Base-by-base conservation (phyloP, 768 basidiomycete genomes). In the Pulveroboletus ravenelii region DNA sequence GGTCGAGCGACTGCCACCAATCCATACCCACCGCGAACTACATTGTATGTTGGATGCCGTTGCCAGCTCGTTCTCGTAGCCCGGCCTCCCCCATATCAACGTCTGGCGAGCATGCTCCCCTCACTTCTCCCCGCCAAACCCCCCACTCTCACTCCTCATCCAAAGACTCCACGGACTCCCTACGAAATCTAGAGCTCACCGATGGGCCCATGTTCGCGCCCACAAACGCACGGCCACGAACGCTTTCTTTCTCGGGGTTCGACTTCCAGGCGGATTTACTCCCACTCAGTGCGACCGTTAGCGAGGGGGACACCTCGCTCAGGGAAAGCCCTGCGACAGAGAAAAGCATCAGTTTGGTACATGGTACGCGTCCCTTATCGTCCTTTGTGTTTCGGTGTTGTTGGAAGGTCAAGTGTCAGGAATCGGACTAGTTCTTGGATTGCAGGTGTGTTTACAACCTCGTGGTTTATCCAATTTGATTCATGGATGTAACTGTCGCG, bases 371-470 rank as follows among this genome's bases (percentile, higher is more conserved):
- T 42, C n/a, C 1, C 45, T 39, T 17, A 6, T 52, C 23, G 17
- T 27, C 47, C 12, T 50, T 18, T 20, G 17, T 29, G 35, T 45
- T 38, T 34, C 31, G 25, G 48, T 44, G 20, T 44, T 45, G 39
- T 50, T 45, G 47, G 37, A 62, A 30, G 46, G 37, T 48, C 47
- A 40, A 32, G 32, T 20, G 32, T 30, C 56, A 91, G 92, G 88
- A n/a, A 80, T 95, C 57, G 92, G 88, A 27, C 72, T 96, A 38
- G 79, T 93, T 54, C 83, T 89, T 15, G 91, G 93, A 7, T 68
- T 81, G 58, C 92, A 94, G 76, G 87, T 86, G 45, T 41, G 47
- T 48, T 18, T 46, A n/a, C 25, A 30, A 5, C 27, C 31, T 40
- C 20, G 35, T 39, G 30, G 31, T 34, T 47, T 6, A 25, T 41